Conservation (phyloP, 371 early-diverging fungal genomes). For the Fennellomyces sp. region DNA sequence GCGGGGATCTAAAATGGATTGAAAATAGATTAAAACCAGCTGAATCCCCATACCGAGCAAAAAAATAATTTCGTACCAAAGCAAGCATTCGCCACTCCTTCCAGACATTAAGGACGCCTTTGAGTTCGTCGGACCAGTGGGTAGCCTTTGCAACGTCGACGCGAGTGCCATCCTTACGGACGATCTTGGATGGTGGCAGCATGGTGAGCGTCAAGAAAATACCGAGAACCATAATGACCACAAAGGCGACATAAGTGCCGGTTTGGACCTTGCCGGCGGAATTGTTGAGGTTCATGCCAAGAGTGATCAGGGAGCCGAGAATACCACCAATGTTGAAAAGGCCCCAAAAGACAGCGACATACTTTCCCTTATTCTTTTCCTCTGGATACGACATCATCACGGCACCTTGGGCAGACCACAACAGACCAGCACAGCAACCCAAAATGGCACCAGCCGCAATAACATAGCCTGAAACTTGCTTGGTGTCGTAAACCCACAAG, state of each 20-base stretch:
- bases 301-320: constrained; percentile 70
- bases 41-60: background rate
- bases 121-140: constrained; percentile 49
- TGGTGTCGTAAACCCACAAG: constrained; percentile 45
- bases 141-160: constrained; percentile 54
- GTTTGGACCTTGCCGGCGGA: constrained; percentile 34
- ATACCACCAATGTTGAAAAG: constrained; percentile 79
- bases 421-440: constrained; percentile 56
- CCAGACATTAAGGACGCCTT: constrained; percentile 60
- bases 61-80: background rate
- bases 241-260: constrained; percentile 64
- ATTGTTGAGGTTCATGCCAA: constrained; percentile 59
- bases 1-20: constrained; percentile 41
- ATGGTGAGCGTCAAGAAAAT: constrained; percentile 48
- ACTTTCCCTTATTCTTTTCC: constrained; percentile 66
- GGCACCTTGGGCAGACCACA: constrained; percentile 67
- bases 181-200: constrained; percentile 56
- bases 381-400: constrained; percentile 64
- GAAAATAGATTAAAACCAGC: background rate
- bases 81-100: constrained; percentile 60
- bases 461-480: constrained; percentile 35
- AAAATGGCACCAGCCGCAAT: constrained; percentile 57
- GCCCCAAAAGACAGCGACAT: constrained; percentile 71
- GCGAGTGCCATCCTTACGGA: constrained; percentile 59
- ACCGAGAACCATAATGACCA: constrained; percentile 63